These are phyloP conservation scores for Capsella bursapastoris DNA, from an alignment of 345 rosid species.

Conservation along the genomic window DNA sequence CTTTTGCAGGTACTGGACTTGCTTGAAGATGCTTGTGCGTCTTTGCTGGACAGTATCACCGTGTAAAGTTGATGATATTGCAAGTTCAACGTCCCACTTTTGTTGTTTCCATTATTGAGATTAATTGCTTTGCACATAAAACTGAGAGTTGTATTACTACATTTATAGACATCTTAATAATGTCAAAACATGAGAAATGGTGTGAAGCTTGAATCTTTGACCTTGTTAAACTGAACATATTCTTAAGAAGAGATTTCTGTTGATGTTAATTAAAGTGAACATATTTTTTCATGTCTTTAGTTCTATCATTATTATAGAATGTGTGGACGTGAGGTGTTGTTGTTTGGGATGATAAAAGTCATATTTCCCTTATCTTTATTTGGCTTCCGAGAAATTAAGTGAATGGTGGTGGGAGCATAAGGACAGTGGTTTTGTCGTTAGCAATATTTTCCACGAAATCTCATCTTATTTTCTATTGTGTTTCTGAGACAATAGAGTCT, in stretches of 20 bases:
- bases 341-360: no score
- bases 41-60: conserved; percentile 76
- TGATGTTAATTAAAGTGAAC: no score
- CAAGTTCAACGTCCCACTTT: not conserved
- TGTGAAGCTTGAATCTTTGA: not conserved
- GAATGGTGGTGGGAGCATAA: not conserved
- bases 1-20: conserved; percentile 71
- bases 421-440: no score
- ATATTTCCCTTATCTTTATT: no score
- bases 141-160: not conserved
- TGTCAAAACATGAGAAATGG: not conserved
- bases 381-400: not conserved
- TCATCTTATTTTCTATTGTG: no score
- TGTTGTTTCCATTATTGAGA: not conserved
- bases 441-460: no score
- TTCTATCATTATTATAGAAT: not conserved
- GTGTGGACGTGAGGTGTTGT: not conserved
- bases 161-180: not conserved
- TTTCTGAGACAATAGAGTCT: no score
- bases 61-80: conserved; percentile 39
- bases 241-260: no score
- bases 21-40: conserved; percentile 93
- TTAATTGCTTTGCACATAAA: conserved; percentile 2
- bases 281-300: no score
- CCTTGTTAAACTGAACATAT: not conserved